Percentiles rank a stretch among this genome's conserved stretches.
Conservation (phyloP, 257 asterid genomes). For the Petunia secreta region DNA sequence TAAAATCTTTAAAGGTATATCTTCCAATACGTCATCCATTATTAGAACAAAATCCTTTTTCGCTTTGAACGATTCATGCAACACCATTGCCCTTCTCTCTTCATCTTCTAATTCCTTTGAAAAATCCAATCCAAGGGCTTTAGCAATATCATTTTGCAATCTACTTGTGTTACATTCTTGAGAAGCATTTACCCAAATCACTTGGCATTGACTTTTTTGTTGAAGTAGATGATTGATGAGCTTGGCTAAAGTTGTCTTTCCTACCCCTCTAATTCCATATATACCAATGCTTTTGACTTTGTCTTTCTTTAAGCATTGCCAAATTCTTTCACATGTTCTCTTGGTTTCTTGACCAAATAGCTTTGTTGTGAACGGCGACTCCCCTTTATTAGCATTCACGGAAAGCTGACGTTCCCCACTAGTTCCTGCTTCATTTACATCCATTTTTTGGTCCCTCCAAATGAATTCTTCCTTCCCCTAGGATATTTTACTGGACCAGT, state of each 20-base stretch:
- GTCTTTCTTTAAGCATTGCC: conserved; percentile 33
- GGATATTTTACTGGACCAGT: background rate
- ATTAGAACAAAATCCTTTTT: conserved; percentile 4
- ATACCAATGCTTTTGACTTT: conserved; percentile 30
- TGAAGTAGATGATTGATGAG: conserved; percentile 29
- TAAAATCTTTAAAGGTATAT: conserved; percentile 14
- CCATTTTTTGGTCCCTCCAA: background rate
- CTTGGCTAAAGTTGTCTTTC: conserved; percentile 34
- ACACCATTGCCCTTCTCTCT: conserved; percentile 20
- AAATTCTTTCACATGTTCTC: conserved; percentile 29
- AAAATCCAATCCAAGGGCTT: conserved; percentile 18
- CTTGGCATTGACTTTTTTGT: conserved; percentile 30
- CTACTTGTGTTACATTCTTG: conserved; percentile 27
- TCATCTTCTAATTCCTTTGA: conserved; percentile 7
- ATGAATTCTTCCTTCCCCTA: background rate
- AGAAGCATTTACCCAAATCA: conserved; percentile 36
- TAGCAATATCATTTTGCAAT: conserved; percentile 29
- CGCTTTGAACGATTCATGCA: conserved; percentile 18
- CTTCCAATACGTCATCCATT: conserved; percentile 1
- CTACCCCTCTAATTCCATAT: conserved; percentile 38
- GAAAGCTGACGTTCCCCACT: too few relatives aligned
- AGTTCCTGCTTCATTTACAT: conserved; percentile 6
- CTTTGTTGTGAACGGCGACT: conserved; percentile 32
- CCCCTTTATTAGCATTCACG: background rate
- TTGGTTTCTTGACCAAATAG: conserved; percentile 30